phyloP scores from a whole-genome alignment of 352 stramenopile species.

The Phytophthora capsici region DNA sequence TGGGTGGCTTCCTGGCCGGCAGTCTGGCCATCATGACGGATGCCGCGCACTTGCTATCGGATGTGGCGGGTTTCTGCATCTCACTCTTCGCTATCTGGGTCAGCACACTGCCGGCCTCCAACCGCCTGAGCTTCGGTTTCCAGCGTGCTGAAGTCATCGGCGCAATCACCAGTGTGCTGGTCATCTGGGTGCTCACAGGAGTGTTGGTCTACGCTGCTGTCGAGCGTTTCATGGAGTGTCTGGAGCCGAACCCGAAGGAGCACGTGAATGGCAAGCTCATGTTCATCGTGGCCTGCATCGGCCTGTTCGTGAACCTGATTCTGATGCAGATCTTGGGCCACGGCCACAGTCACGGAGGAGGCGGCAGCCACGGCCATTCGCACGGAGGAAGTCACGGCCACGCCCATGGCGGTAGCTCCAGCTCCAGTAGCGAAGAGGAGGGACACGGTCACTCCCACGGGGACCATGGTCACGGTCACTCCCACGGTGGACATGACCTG shows the following conservation, averaged over 20 bases:
- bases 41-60: constrained; percentile 75
- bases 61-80: constrained; percentile 79
- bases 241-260: constrained; percentile 78
- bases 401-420: constrained; percentile 19
- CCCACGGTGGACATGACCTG: constrained; percentile 39
- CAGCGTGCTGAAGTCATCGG: constrained; percentile 95
- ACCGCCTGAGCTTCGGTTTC: constrained; percentile 93
- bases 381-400: constrained; percentile 44
- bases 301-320: constrained; percentile 96
- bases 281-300: constrained; percentile 95
- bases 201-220: constrained; percentile 95
- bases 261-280: constrained; percentile 97
- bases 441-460: constrained; percentile 38
- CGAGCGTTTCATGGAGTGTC: constrained; percentile 81
- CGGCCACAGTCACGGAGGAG: constrained; percentile 62
- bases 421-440: constrained; percentile 8
- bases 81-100: constrained; percentile 82
- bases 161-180: constrained; percentile 93
- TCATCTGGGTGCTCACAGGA: constrained; percentile 94
- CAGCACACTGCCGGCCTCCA: constrained; percentile 68
- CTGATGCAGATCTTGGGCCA: constrained; percentile 94
- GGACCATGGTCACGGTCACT: constrained; percentile 20
- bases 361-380: constrained; percentile 48
- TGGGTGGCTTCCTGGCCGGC: constrained; percentile 93
- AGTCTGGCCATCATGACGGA: constrained; percentile 96